Conservation (phyloP, 805 yeast genomes). For the Schizosaccharomyces japonicus region DNA sequence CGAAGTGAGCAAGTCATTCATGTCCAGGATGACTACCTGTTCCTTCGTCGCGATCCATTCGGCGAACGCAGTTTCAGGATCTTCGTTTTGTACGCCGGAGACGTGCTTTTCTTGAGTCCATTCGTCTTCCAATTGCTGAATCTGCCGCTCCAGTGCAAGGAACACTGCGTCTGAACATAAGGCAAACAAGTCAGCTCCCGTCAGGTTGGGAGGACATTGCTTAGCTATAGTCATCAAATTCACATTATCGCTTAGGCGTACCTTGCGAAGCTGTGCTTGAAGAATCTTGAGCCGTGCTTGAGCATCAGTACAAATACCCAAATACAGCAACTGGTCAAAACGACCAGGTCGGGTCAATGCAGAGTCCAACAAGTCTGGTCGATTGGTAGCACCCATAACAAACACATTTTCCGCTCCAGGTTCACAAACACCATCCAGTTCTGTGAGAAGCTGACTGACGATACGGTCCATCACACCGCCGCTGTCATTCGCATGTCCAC, state of each 20-base stretch:
- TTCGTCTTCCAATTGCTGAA: conserved; percentile 47
- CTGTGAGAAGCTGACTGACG: conserved; percentile 84
- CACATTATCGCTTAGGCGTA: conserved; percentile 32
- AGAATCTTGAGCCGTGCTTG: conserved; percentile 69
- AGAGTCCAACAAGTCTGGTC: conserved; percentile 88
- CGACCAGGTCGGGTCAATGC: conserved; percentile 57
- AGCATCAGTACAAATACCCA: conserved; percentile 80
- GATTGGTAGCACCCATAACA: conserved; percentile 94
- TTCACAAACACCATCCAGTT: conserved; percentile 86
- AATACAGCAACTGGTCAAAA: conserved; percentile 80
- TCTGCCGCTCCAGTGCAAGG: conserved; percentile 84
- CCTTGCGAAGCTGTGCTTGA: conserved; percentile 68
- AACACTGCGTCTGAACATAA: conserved; percentile 86
- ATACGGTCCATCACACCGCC: conserved; percentile 99
- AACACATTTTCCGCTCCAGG: conserved; percentile 62
- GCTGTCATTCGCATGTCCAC: conserved; percentile 96
- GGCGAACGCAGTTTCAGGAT: conserved; percentile 37
- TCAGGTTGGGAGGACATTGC: conserved; percentile 64
- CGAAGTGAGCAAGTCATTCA: conserved; percentile 60
- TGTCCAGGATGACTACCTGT: conserved; percentile 37
- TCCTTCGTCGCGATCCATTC: conserved; percentile 85
- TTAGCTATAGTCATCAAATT: conserved; percentile 36
- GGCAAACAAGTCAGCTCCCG: conserved; percentile 97
- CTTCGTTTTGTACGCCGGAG: conserved; percentile 32
- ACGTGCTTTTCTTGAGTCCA: too few species aligned